A percentile compares a stretch with the other conserved stretches of the same genome.
phyloP scores from a whole-genome alignment of 805 yeast species.

The Candida bentonensis region DNA sequence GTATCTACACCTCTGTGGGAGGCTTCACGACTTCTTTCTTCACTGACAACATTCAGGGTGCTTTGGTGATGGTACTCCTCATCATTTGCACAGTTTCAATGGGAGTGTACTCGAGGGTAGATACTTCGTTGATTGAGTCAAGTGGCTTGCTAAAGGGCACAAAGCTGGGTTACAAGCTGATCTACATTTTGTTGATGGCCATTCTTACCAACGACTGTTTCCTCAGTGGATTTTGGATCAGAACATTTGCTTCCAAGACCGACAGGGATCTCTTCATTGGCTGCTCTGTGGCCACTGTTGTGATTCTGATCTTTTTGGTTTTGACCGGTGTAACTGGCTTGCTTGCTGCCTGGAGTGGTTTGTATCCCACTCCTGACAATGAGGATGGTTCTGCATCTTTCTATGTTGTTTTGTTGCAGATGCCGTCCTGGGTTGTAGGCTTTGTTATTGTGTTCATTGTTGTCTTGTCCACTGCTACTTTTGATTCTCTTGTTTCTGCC shows the following conservation, averaged over 20 bases:
- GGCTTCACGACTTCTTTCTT: constrained; percentile 81
- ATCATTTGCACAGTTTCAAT: constrained; percentile 65
- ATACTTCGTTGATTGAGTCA: constrained; percentile 38
- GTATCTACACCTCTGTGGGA: constrained; percentile 76
- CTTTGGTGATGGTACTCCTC: constrained; percentile 48
- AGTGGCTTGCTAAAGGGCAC: constrained; percentile 51
- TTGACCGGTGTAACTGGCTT: constrained; percentile 75
- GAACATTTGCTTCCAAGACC: constrained; percentile 80
- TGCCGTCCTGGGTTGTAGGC: constrained; percentile 82
- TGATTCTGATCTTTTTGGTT: constrained; percentile 47
- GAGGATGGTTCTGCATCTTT: constrained; percentile 55
- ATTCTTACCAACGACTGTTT: constrained; percentile 83
- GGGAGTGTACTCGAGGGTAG: constrained; percentile 36
- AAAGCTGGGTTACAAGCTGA: constrained; percentile 75
- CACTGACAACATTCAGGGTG: constrained; percentile 81
- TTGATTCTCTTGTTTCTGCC: constrained; percentile 5
- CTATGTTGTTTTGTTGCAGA: constrained; percentile 49
- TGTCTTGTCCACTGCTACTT: not conserved
- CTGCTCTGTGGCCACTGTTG: constrained; percentile 57
- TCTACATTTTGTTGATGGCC: constrained; percentile 75
- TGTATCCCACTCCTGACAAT: constrained; percentile 26
- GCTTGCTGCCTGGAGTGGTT: constrained; percentile 82
- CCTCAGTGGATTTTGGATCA: constrained; percentile 84
- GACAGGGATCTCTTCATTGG: constrained; percentile 66
- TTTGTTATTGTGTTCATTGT: constrained; percentile 38